Percentiles rank a stretch among this genome's conserved stretches.
phyloP scores from a whole-genome alignment of 352 stramenopile genomes.

The Phytophthora chlamydospora region DNA sequence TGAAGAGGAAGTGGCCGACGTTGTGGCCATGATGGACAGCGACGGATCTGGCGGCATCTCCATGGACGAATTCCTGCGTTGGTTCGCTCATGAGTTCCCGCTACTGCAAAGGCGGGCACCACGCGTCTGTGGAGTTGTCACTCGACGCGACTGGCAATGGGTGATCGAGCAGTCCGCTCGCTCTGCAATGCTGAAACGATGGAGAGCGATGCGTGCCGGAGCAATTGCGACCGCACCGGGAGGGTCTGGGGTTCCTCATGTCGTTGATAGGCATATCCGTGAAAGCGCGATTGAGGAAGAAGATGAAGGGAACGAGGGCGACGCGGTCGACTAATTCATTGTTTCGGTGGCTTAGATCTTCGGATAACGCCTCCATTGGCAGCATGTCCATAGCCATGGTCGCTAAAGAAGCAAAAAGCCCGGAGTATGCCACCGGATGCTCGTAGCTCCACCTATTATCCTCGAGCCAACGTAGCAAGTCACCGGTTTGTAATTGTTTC shows the following conservation, averaged over 20 bases:
- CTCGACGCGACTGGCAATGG: slow-evolving; percentile 64
- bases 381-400: no score
- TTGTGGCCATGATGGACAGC: slow-evolving; percentile 85
- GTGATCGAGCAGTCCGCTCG: slow-evolving; percentile 60
- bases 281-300: slow-evolving; percentile 1
- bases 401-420: no score
- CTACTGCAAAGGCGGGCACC: slow-evolving; percentile 53
- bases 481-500: no score
- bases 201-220: slow-evolving; percentile 44
- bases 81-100: slow-evolving; percentile 69
- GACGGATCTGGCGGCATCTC: slow-evolving; percentile 72
- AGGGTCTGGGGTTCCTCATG: not conserved
- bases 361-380: no score
- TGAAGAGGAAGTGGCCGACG: slow-evolving; percentile 58
- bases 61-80: slow-evolving; percentile 67
- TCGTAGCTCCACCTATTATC: no score
- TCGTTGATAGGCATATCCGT: not conserved
- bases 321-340: no score
- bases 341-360: no score
- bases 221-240: slow-evolving; percentile 8
- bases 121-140: slow-evolving; percentile 62
- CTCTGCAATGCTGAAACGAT: slow-evolving; percentile 57
- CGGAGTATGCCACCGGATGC: no score
- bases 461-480: no score
- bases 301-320: not conserved